Percentiles rank a stretch among this genome's conserved stretches.
Evolutionary conservation across 202 grass and related monocot genomes (phyloP).

Genomic region (Saccharum hybrid): DNA sequence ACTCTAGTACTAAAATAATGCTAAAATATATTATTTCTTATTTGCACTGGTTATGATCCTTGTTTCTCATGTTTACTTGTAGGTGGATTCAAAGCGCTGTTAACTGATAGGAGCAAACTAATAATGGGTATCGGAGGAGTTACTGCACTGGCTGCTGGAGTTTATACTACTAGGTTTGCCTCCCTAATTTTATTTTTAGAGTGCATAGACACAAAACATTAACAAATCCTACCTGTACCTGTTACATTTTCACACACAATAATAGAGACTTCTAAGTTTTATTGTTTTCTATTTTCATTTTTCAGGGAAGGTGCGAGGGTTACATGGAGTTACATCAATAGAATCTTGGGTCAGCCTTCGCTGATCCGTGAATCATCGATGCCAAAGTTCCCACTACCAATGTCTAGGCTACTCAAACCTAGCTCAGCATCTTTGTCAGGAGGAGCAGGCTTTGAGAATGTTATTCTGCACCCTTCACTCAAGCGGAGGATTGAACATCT

Average conservation of each 20-base stretch:
- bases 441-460: slow-evolving; percentile 63
- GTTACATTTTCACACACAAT: slow-evolving; percentile 33
- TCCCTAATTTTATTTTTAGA: slow-evolving; percentile 14
- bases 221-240: background rate
- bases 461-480: slow-evolving; percentile 86
- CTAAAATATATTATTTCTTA: background rate
- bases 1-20: background rate
- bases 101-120: slow-evolving; percentile 83
- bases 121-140: slow-evolving; percentile 84
- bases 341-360: slow-evolving; percentile 91
- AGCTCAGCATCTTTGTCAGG: slow-evolving; percentile 42
- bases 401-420: slow-evolving; percentile 53
- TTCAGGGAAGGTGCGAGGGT: slow-evolving; percentile 95
- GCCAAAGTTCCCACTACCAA: slow-evolving; percentile 72
- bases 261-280: slow-evolving; percentile 4
- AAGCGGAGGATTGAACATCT: slow-evolving; percentile 86
- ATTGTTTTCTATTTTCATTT: slow-evolving; percentile 18
- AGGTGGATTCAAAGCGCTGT: slow-evolving; percentile 78
- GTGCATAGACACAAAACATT: background rate
- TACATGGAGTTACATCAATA: slow-evolving; percentile 90
- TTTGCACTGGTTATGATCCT: slow-evolving; percentile 31
- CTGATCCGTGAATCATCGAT: slow-evolving; percentile 97
- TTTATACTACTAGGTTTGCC: slow-evolving; percentile 91
- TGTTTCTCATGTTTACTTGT: slow-evolving; percentile 46
- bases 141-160: slow-evolving; percentile 85